phyloP scores from a whole-genome alignment of 768 basidiomycete species.

The Termitomyces sp. region DNA sequence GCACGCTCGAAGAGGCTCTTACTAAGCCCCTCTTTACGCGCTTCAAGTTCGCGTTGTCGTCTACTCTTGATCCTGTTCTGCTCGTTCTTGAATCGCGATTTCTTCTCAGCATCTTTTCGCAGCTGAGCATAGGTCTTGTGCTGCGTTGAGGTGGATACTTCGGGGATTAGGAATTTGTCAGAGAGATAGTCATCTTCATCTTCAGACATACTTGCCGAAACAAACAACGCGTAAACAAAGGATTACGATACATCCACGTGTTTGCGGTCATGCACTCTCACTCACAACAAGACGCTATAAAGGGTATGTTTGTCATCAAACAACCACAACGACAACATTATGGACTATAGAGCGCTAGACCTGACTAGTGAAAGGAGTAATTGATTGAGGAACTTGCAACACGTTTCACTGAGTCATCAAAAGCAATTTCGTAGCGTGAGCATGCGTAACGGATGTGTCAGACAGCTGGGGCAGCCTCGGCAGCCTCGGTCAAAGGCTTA shows the following conservation, averaged over 20 bases:
- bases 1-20: constrained; percentile 81
- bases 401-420: constrained; percentile 19
- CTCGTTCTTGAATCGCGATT: constrained; percentile 61
- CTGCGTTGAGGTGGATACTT: constrained; percentile 30
- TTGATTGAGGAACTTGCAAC: constrained; percentile 11
- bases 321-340: constrained; percentile 26
- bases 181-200: constrained; percentile 80
- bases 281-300: not conserved
- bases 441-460: constrained; percentile 25
- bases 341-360: constrained; percentile 44
- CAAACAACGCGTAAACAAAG: constrained; percentile 20
- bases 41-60: constrained; percentile 68
- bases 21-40: constrained; percentile 73
- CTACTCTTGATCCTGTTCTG: constrained; percentile 62
- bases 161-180: constrained; percentile 70
- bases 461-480: constrained; percentile 22
- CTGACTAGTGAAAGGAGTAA: constrained; percentile 23
- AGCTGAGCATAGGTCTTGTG: constrained; percentile 68
- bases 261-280: not conserved
- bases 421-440: constrained; percentile 35
- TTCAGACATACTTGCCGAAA: constrained; percentile 49
- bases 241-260: not conserved
- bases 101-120: constrained; percentile 62
- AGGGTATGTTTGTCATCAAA: constrained; percentile 15
- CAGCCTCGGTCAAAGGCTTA: constrained; percentile 27